phyloP scores from a whole-genome alignment of 257 asterid species.

The Gynochthodes officinalis region DNA sequence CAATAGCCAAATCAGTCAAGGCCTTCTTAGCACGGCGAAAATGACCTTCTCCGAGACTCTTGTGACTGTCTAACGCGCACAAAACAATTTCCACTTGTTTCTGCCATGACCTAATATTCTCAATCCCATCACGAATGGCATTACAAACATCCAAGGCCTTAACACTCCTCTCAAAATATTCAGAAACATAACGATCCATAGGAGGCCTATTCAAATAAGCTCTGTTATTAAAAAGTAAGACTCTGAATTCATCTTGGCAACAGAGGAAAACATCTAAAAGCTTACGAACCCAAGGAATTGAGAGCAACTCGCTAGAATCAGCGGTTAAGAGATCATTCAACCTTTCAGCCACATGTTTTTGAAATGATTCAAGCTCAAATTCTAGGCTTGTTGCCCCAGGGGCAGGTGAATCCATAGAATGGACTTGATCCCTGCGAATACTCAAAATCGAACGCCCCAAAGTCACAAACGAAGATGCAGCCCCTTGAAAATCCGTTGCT shows the following conservation, averaged over 20 bases:
- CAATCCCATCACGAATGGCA: conserved; percentile 90
- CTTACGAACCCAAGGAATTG: conserved; percentile 72
- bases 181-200: conserved; percentile 58
- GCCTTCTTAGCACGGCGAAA: conserved; percentile 89
- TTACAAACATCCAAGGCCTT: conserved; percentile 90
- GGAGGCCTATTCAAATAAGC: conserved; percentile 43
- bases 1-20: conserved; percentile 57
- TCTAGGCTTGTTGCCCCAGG: conserved; percentile 41
- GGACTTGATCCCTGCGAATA: conserved; percentile 75
- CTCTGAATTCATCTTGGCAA: conserved; percentile 82
- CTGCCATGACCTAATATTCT: conserved; percentile 84
- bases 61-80: conserved; percentile 69
- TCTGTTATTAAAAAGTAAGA: conserved; percentile 45
- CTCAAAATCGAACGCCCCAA: conserved; percentile 60
- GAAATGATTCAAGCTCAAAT: conserved; percentile 59
- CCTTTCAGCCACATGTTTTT: conserved; percentile 52
- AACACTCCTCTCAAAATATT: conserved; percentile 76
- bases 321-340: conserved; percentile 44
- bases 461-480: conserved; percentile 45
- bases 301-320: conserved; percentile 47
- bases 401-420: conserved; percentile 62
- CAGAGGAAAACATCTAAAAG: conserved; percentile 62
- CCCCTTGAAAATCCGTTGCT: conserved; percentile 65
- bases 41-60: conserved; percentile 79
- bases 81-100: conserved; percentile 76